Evolutionary conservation across 2,329 filamentous ascomycete species (phyloP), one percentile per base, ranked within the genome.

Genomic region (Botrytis aclada): DNA sequence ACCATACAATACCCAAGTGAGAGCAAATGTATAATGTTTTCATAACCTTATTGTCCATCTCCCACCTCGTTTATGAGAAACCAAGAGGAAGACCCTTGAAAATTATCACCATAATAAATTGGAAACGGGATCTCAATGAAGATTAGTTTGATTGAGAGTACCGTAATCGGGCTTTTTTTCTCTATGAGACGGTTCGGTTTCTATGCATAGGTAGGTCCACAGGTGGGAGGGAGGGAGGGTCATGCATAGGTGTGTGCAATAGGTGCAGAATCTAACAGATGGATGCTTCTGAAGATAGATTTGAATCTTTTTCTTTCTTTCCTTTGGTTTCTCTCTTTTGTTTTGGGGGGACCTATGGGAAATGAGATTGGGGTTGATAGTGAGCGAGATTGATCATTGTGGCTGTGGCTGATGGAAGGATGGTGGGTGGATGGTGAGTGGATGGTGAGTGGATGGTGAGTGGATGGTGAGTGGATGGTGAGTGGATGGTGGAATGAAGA

Each of bases 271-370:
- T 69, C 8, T 7, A 39, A 69, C 22, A 56, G 20, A 32, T 69
- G 32, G 45, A 29, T 54, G 62, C 6, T 64, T 34, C 62, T 45
- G 41, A 64, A 64, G 47, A 64, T 64, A 64, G 62, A 64, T 25
- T 45, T 47, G n/a, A n/a, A n/a, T 29, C 54, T 12, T 37, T 39
- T 47, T 10, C 18, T 58, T 58, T 58, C 1, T 2, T 58, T 29
- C n/a, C n/a, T n/a, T n/a, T n/a, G n/a, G n/a, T n/a, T 34, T 22
- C 9, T 39, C 18, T 25, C 10, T n/a, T 37, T 22, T 47, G 45
- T 47, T 14, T 51, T 5, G 45, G 8, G 56, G 29, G n/a, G n/a
- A n/a, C n/a, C n/a, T 34, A 22, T 34, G 12, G 56, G 18, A 32
- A 32, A 9, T 58, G 54, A 56, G 7, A n/a, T 63, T 63, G 61